Percentiles rank a stretch among this genome's conserved stretches.
Evolutionary conservation across 495 filamentous ascomycete genomes (phyloP).

Genomic region (Neurospora sp.): DNA sequence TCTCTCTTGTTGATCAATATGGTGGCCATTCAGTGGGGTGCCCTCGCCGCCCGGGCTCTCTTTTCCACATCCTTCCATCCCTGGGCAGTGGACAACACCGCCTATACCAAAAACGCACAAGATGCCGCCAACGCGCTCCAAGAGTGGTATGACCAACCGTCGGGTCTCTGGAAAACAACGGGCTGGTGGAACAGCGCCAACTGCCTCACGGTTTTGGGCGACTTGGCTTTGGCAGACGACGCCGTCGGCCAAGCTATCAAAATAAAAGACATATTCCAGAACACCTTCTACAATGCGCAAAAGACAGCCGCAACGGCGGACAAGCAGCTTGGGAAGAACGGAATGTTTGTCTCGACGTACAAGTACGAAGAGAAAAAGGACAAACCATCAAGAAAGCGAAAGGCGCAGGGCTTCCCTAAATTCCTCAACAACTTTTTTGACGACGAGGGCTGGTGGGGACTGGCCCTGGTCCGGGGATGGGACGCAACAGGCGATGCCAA

Average conservation of each 20-base stretch:
- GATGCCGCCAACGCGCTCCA: slow-evolving; percentile 43
- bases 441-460: slow-evolving; percentile 66
- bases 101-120: slow-evolving; percentile 31
- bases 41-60: slow-evolving; percentile 28
- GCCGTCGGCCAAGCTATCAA: slow-evolving; percentile 17
- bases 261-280: slow-evolving; percentile 29
- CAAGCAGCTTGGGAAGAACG: slow-evolving; percentile 21
- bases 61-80: slow-evolving; percentile 24
- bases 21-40: slow-evolving; percentile 22
- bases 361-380: slow-evolving; percentile 5
- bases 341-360: slow-evolving; percentile 25
- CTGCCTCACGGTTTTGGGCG: slow-evolving; percentile 50
- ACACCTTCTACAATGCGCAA: slow-evolving; percentile 34
- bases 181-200: slow-evolving; percentile 77
- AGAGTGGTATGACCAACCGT: slow-evolving; percentile 49
- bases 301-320: slow-evolving; percentile 14
- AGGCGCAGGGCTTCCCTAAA: slow-evolving; percentile 27
- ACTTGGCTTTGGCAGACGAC: slow-evolving; percentile 40
- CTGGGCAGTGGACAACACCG: slow-evolving; percentile 2
- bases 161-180: slow-evolving; percentile 53
- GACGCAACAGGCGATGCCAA: slow-evolving; percentile 44
- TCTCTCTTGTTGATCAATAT: slow-evolving; percentile 7
- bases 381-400: slow-evolving; percentile 2
- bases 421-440: slow-evolving; percentile 60
- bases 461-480: slow-evolving; percentile 55